These are phyloP conservation scores for Gnomoniopsis smithogilvyi DNA, from an alignment of 2,329 filamentous ascomycete genomes.

Conservation along the genomic window DNA sequence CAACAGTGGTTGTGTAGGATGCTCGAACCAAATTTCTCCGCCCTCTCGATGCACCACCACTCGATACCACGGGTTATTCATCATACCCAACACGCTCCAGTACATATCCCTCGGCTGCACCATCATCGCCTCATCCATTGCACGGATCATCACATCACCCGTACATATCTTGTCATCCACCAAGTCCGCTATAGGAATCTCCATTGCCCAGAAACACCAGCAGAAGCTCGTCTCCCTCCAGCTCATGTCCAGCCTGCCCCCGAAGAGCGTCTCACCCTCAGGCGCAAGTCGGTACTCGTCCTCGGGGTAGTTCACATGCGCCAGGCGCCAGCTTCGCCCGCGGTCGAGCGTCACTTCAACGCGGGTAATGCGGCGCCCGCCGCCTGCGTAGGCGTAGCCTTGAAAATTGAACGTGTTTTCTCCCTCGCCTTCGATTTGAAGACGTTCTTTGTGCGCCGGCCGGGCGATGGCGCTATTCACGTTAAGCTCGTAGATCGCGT, in stretches of 20 bases:
- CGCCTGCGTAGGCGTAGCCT: conserved; percentile 87
- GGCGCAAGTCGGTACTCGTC: conserved; percentile 70
- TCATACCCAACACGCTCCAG: conserved; percentile 94
- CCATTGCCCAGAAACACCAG: conserved; percentile 88
- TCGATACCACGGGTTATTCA: conserved; percentile 95
- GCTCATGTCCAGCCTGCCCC: conserved; percentile 74
- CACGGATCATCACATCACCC: conserved; percentile 74
- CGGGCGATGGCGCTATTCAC: conserved; percentile 80
- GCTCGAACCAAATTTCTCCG: conserved; percentile 70
- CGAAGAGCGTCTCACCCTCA: conserved; percentile 63
- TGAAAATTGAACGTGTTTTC: conserved; percentile 57
- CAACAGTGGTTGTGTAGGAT: conserved; percentile 78
- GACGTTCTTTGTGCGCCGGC: conserved; percentile 72
- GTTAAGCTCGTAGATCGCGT: conserved; percentile 90
- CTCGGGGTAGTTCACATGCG: conserved; percentile 78
- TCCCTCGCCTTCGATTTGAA: conserved; percentile 22
- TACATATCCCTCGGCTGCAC: conserved; percentile 91
- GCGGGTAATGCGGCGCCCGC: conserved; percentile 77
- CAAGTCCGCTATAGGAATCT: conserved; percentile 62
- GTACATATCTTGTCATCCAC: conserved; percentile 37
- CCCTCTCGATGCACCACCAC: conserved; percentile 71
- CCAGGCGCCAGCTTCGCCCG: conserved; percentile 75
- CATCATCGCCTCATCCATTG: conserved; percentile 89
- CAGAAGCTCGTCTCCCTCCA: conserved; percentile 82
- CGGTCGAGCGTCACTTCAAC: conserved; percentile 82